phyloP scores from a whole-genome alignment of 768 basidiomycete species.

The Sistotremastrum niveocremeum region DNA sequence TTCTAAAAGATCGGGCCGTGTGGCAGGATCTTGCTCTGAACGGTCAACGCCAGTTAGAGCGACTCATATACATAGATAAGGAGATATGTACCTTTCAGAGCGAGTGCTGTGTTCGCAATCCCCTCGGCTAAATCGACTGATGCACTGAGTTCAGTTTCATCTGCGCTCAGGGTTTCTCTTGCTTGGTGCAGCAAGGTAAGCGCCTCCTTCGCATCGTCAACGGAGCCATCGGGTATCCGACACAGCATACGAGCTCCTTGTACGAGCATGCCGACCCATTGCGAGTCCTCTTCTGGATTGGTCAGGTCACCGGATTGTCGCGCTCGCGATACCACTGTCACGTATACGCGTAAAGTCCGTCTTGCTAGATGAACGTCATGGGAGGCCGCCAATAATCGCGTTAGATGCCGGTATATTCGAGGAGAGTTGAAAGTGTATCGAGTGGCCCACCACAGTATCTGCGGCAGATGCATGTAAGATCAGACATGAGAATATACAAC shows the following conservation, averaged over 20 bases:
- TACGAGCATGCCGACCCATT: conserved; percentile 68
- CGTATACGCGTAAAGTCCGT: conserved; percentile 68
- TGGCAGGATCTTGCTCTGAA: conserved; percentile 51
- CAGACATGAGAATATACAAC: not conserved
- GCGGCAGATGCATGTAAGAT: not conserved
- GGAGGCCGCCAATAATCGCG: conserved; percentile 49
- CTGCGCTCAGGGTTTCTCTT: conserved; percentile 33
- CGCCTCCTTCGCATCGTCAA: conserved; percentile 49
- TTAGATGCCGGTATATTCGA: conserved; percentile 74
- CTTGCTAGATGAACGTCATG: conserved; percentile 51
- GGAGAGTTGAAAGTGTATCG: conserved; percentile 89
- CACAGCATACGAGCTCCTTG: conserved; percentile 72
- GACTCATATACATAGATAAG: not conserved
- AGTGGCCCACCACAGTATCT: conserved; percentile 92
- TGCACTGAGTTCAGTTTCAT: conserved; percentile 41
- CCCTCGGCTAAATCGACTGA: conserved; percentile 58
- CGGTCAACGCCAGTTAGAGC: not conserved
- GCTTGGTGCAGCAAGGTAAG: conserved; percentile 48
- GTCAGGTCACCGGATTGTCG: conserved; percentile 38
- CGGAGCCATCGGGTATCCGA: conserved; percentile 28
- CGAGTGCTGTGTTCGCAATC: conserved; percentile 56
- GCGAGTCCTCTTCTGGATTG: conserved; percentile 48
- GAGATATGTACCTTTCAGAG: conserved; percentile 41
- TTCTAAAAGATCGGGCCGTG: conserved; percentile 44
- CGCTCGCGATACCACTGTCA: conserved; percentile 74